phyloP scores from a whole-genome alignment of 2,329 filamentous ascomycete genomes.

The Claviceps arundinis region DNA sequence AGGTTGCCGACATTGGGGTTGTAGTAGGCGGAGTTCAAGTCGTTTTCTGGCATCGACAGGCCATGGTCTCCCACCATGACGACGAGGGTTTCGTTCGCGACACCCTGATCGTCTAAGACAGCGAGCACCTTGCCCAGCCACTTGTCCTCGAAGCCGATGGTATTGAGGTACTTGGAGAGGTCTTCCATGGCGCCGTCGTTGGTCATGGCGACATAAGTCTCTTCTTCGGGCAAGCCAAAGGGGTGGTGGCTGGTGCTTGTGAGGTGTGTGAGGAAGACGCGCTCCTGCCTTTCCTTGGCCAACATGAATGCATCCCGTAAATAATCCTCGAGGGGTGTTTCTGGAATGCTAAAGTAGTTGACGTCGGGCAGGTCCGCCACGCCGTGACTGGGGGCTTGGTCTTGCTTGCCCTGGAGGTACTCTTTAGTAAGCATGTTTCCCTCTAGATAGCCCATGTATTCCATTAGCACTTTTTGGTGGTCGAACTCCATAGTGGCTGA shows the following conservation, averaged over 20 bases:
- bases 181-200: constrained; percentile 14
- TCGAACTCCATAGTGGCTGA: constrained; percentile 20
- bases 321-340: constrained; percentile 19
- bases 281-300: constrained; percentile 17
- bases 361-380: constrained; percentile 16
- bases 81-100: constrained; percentile 20
- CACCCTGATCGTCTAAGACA: constrained; percentile 17
- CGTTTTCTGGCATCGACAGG: constrained; percentile 19
- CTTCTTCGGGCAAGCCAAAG: constrained; percentile 17
- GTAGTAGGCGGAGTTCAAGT: constrained; percentile 18
- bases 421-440: constrained; percentile 16
- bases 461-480: constrained; percentile 15
- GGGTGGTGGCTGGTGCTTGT: constrained; percentile 23
- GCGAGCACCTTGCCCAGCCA: constrained; percentile 20
- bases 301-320: constrained; percentile 19
- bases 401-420: constrained; percentile 15
- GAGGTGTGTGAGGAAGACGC: constrained; percentile 21
- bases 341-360: constrained; percentile 22
- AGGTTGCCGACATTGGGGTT: constrained; percentile 20
- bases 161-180: constrained; percentile 21
- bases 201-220: constrained; percentile 15
- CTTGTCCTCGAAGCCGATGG: constrained; percentile 18
- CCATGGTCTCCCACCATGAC: constrained; percentile 22
- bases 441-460: constrained; percentile 15
- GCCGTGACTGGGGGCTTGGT: constrained; percentile 14